Evolutionary conservation across 176 grass and related monocot species (phyloP), one percentile per base, ranked within the genome.

Genomic region (Zoysia pacifica): DNA sequence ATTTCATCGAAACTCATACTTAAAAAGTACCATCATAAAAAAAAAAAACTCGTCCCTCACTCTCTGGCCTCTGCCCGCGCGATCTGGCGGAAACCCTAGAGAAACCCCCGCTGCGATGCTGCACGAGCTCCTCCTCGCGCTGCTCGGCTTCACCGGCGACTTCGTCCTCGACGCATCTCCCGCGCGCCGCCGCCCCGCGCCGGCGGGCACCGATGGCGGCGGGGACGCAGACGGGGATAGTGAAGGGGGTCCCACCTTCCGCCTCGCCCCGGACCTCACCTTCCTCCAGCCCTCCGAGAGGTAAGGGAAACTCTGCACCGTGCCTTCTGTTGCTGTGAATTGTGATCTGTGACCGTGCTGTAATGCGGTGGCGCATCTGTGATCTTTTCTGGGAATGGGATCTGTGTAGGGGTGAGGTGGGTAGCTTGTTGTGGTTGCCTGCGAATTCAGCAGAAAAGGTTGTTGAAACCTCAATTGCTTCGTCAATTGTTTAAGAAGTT

Each of bases 231-330:
- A 8, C n/a, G 69, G 15, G 19, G 62, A 65, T 72, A 79, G 49
- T 15, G 69, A 47, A 48, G 60, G 50, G 60, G 88, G 46, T 74
- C 86, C 95, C 44, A 79, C 90, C 74, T 98, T 94, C 90, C 78
- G 83, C 64, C 95, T 98, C 81, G 95, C 95, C 71, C 74, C 92
- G 45, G 92, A 98, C 83, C 74, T 98, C 80, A 93, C 92, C 48
- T 98, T 98, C 81, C 79, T 98, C 18, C 91, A 93, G 71, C 88
- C 92, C 10, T 93, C 95, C 12, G 87, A 98, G 88, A 98, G 95
- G 95, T 98, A 84, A 44, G 40, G 44, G 4, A 6, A 7, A 28
- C 18, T 50, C 16, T 60, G 19, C 14, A 56, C 63, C 19, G 9
- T 5, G 12, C 28, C 11, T 1, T 18, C 39, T 19, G 41, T 9